Conservation (phyloP, 2,329 filamentous ascomycete species). For the Paecilomyces dactylethromorphus region DNA sequence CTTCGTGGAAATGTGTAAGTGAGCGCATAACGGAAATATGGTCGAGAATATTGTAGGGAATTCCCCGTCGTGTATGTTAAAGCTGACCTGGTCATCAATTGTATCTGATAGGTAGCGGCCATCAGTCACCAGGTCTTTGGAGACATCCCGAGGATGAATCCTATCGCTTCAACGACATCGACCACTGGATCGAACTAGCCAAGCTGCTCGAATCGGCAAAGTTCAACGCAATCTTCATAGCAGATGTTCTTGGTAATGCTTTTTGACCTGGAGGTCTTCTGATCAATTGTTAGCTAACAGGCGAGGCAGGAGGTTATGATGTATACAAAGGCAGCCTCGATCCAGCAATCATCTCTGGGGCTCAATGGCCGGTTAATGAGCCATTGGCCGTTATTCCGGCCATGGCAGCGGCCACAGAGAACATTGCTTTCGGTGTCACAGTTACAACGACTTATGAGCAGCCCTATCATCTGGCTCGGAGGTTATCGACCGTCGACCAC, state of each 20-base stretch:
- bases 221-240: constrained; percentile 62
- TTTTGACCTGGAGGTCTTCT: not conserved
- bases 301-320: constrained; percentile 54
- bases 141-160: constrained; percentile 60
- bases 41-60: not conserved
- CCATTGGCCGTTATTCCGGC: constrained; percentile 57
- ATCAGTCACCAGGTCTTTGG: constrained; percentile 55
- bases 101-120: constrained; percentile 35
- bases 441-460: constrained; percentile 63
- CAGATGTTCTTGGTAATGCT: constrained; percentile 51
- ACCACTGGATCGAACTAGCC: constrained; percentile 57
- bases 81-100: not conserved
- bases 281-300: constrained; percentile 12
- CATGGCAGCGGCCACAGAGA: constrained; percentile 62
- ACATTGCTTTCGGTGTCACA: constrained; percentile 63
- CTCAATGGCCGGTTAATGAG: constrained; percentile 68
- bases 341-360: constrained; percentile 55
- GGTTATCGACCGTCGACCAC: constrained; percentile 62
- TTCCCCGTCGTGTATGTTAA: not conserved
- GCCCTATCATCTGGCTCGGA: constrained; percentile 59
- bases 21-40: not conserved
- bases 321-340: constrained; percentile 60
- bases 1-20: constrained; percentile 44
- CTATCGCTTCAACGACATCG: constrained; percentile 52
- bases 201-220: constrained; percentile 55